Percentiles rank a stretch among this genome's conserved stretches.
phyloP scores from a whole-genome alignment of 768 basidiomycete species.

The Termitomyces bulborhizus region DNA sequence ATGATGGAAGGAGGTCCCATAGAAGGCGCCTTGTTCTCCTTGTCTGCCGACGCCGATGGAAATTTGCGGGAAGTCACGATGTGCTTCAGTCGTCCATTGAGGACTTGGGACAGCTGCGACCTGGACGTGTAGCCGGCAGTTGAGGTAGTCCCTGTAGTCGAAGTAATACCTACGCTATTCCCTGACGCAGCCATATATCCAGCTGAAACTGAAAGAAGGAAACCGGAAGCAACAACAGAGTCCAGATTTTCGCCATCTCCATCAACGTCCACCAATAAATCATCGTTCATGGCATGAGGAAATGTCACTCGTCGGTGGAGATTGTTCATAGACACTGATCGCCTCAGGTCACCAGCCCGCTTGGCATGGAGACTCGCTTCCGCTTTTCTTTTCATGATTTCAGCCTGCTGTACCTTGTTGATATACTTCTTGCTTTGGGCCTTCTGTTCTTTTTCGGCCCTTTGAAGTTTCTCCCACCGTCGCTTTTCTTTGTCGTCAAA shows the following conservation, averaged over 20 bases:
- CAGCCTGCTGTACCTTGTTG: slow-evolving; percentile 24
- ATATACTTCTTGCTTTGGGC: slow-evolving; percentile 28
- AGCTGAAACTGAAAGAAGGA: slow-evolving; percentile 56
- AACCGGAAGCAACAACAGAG: slow-evolving; percentile 67
- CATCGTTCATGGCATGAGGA: slow-evolving; percentile 18
- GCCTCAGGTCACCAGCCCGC: slow-evolving; percentile 52
- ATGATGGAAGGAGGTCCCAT: slow-evolving; percentile 71
- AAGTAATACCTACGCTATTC: slow-evolving; percentile 90
- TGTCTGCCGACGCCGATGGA: slow-evolving; percentile 20
- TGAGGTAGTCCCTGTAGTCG: slow-evolving; percentile 83
- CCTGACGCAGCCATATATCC: slow-evolving; percentile 89
- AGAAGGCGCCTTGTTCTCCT: slow-evolving; percentile 24
- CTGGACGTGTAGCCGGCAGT: slow-evolving; percentile 42
- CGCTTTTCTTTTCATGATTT: slow-evolving; percentile 31
- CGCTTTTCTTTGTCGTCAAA: slow-evolving; percentile 71
- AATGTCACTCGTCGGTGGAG: slow-evolving; percentile 49
- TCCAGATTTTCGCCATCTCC: slow-evolving; percentile 40
- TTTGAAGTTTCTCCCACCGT: slow-evolving; percentile 56
- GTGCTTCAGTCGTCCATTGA: slow-evolving; percentile 56
- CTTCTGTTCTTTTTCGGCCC: slow-evolving; percentile 39
- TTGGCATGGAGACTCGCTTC: slow-evolving; percentile 26
- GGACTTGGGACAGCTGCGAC: slow-evolving; percentile 43
- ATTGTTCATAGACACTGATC: slow-evolving; percentile 72
- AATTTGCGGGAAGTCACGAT: slow-evolving; percentile 61
- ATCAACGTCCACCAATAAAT: slow-evolving; percentile 30